Conservation (phyloP, 2,329 filamentous ascomycete genomes). For the Fusarium sublunatum region DNA sequence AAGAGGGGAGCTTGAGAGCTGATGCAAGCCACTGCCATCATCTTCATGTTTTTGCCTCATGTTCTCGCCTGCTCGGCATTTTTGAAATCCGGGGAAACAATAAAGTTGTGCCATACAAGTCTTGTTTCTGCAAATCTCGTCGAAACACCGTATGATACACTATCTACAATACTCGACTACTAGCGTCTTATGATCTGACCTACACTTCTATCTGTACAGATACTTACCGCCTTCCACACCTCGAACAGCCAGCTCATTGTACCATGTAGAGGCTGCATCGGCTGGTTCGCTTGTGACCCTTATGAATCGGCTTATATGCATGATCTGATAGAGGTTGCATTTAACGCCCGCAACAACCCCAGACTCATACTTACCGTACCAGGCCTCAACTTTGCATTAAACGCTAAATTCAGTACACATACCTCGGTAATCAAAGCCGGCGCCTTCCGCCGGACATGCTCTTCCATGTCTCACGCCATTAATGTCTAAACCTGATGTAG, state of each 20-base stretch:
- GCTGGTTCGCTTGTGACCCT: slow-evolving; percentile 6
- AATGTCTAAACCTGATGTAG: too few species aligned
- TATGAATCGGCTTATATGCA: slow-evolving; percentile 18
- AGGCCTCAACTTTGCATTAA: too few species aligned
- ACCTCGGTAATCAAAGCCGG: too few species aligned
- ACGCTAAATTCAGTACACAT: too few species aligned
- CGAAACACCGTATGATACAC: slow-evolving; percentile 22
- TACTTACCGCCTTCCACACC: slow-evolving; percentile 7
- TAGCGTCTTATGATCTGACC: slow-evolving; percentile 11
- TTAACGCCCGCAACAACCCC: slow-evolving; percentile 4
- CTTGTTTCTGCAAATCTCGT: slow-evolving; percentile 9
- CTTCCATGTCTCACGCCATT: too few species aligned
- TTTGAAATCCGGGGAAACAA: background rate
- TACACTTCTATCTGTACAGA: slow-evolving; percentile 2
- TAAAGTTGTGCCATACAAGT: background rate
- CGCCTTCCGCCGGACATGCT: too few species aligned
- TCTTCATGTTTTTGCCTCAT: slow-evolving; percentile 1
- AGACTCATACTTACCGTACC: slow-evolving; percentile 1
- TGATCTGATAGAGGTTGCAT: background rate
- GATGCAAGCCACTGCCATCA: slow-evolving; percentile 4
- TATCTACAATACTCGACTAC: slow-evolving; percentile 1
- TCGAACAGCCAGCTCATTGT: background rate
- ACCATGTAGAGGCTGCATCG: background rate
- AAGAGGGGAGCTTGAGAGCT: background rate
- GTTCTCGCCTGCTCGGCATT: too few species aligned